Percentiles rank a stretch among this genome's conserved stretches.
phyloP scores from a whole-genome alignment of 495 filamentous ascomycete species.

The Lentithecium fluviatile region DNA sequence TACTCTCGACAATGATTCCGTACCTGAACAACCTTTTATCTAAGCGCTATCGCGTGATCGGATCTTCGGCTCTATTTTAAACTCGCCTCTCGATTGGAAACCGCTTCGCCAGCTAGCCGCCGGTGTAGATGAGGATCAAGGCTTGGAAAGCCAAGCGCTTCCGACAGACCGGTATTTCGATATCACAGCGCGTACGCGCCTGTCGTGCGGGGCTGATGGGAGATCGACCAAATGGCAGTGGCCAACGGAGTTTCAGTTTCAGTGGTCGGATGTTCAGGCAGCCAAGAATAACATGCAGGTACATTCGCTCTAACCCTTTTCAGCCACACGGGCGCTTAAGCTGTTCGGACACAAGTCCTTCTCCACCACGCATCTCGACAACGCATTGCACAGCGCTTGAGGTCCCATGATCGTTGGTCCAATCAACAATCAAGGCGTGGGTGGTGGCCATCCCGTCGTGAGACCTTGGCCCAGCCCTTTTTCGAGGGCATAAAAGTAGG shows the following conservation, averaged over 20 bases:
- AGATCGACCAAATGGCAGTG: background rate
- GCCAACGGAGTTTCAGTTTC: background rate
- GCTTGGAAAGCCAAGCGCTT: conserved; percentile 3
- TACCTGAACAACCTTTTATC: too few species aligned
- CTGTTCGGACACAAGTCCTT: too few species aligned
- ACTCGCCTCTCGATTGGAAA: too few species aligned
- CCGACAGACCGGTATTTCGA: background rate
- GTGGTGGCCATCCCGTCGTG: background rate
- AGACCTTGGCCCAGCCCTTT: background rate
- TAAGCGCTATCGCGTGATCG: too few species aligned
- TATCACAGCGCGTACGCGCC: background rate
- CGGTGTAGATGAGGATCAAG: background rate
- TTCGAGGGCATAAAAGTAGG: background rate
- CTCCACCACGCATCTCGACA: too few species aligned
- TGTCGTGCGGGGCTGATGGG: background rate
- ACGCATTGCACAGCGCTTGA: too few species aligned
- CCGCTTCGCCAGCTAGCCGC: too few species aligned
- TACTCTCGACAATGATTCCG: too few species aligned
- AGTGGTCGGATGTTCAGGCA: background rate
- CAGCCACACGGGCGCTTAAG: too few species aligned
- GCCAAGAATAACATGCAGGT: too few species aligned
- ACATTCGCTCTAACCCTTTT: too few species aligned
- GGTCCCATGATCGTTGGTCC: background rate
- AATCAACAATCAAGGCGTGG: background rate
- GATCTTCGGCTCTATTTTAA: too few species aligned